Evolutionary conservation across 768 basidiomycete species (phyloP), one percentile per base, ranked within the genome.

Genomic region (Lentinus tigrinus): DNA sequence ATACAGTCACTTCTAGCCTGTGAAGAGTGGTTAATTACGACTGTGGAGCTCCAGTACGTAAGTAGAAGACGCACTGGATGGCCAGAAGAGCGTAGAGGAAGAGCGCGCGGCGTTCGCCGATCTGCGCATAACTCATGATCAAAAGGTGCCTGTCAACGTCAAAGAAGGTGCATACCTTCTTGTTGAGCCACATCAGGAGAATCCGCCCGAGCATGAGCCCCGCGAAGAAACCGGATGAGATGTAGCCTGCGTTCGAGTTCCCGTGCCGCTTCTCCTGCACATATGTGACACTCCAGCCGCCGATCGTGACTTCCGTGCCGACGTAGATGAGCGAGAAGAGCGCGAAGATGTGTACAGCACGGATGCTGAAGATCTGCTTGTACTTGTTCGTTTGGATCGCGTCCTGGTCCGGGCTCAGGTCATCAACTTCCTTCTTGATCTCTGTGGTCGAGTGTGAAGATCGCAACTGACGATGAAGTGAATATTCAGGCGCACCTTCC

Each of bases 401-500:
- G 38, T 63, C 67, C 16, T 65, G 54, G 36, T 61, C 60, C 28
- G 40, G 24, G 39, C 19, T 52, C 14, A 50, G 67, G 51, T 68
- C 62, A 14, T 50, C 60, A 1, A 61, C 61, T 44, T 71, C 69
- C 1, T 58, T 64, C 51, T 74, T 64, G 49, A 74, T 63, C 27
- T 72, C 70, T 68, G 69, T 26, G 16, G n/a, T n/a, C n/a, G n/a
- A n/a, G n/a, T n/a, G n/a, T 6, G 19, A 23, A 8, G 42, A 8
- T 28, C 9, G 2, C 2, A 1, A 16, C 17, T 6, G 31, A 36
- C 19, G 4, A 6, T 11, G 16, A 5, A 23, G 3, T 5, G 1
- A 27, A 37, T n/a, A n/a, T n/a, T n/a, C 52, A 21, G 9, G 23
- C 38, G 37, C 87, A 87, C 91, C 87, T 65, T 92, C 85, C 67